phyloP scores from a whole-genome alignment of 768 basidiomycete species.

The Dendrothele bispora region DNA sequence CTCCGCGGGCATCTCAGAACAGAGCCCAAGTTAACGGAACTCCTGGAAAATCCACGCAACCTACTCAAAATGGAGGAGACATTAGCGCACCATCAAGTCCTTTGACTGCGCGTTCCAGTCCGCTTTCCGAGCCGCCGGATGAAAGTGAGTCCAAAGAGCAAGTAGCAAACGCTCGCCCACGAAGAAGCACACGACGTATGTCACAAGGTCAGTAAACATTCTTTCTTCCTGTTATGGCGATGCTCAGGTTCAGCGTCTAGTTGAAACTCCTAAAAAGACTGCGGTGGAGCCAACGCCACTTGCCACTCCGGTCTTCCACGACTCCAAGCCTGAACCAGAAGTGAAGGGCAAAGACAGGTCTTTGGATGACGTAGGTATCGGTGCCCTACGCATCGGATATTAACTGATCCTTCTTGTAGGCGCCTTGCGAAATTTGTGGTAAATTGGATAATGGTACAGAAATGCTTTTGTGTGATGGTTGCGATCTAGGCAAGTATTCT shows the following conservation, averaged over 20 bases:
- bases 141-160: conserved; percentile 64
- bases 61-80: conserved; percentile 40
- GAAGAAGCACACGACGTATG: conserved; percentile 52
- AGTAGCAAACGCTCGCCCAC: conserved; percentile 39
- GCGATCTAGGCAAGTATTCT: conserved; percentile 63
- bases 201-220: conserved; percentile 54
- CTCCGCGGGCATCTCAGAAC: conserved; percentile 6
- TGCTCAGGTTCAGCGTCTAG: conserved; percentile 19
- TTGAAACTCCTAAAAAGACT: conserved; percentile 39
- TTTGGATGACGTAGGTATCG: too few relatives aligned
- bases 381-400: too few relatives aligned
- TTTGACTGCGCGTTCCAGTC: conserved; percentile 74
- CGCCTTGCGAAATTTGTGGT: conserved; percentile 92
- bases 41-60: conserved; percentile 40
- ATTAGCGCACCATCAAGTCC: conserved; percentile 72
- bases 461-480: conserved; percentile 91
- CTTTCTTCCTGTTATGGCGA: conserved; percentile 4
- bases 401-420: too few relatives aligned
- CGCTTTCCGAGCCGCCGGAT: conserved; percentile 78
- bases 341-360: too few relatives aligned
- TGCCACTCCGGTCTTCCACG: conserved; percentile 33
- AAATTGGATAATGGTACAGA: conserved; percentile 85
- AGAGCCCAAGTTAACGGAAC: not conserved
- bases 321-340: conserved; percentile 36
- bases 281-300: conserved; percentile 9